Percentiles rank a stretch among this genome's conserved stretches.
phyloP scores from a whole-genome alignment of 2,329 filamentous ascomycete species.

The Fonsecaea monophora region DNA sequence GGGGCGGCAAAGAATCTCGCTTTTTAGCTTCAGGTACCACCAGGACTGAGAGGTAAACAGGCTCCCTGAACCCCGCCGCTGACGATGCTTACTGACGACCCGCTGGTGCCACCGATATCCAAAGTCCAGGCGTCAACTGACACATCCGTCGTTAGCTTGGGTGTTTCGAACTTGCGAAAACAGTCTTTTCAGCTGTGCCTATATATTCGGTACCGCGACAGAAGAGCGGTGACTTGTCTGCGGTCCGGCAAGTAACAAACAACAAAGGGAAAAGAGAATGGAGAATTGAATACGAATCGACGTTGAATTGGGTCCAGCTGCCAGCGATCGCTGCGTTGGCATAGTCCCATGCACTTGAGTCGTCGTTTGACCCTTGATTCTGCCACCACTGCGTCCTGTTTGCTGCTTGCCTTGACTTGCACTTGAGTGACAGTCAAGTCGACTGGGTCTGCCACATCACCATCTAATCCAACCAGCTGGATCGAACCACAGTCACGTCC shows the following conservation, averaged over 20 bases:
- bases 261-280: neutral
- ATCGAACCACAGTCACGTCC: constrained; percentile 11
- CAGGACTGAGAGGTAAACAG: constrained; percentile 2
- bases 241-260: neutral
- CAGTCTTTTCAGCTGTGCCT: neutral
- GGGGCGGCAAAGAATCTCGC: constrained; percentile 18
- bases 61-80: constrained; percentile 15
- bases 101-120: neutral
- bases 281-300: neutral
- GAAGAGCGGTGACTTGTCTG: neutral
- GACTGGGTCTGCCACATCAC: constrained; percentile 9
- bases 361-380: constrained; percentile 4
- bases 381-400: neutral
- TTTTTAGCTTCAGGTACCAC: constrained; percentile 27
- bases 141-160: constrained; percentile 4
- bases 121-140: constrained; percentile 17
- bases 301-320: constrained; percentile 6
- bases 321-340: constrained; percentile 14
- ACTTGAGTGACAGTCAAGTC: neutral
- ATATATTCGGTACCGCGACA: neutral
- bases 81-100: constrained; percentile 11
- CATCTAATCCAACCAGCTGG: constrained; percentile 2
- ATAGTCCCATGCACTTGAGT: neutral
- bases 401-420: neutral
- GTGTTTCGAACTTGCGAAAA: constrained; percentile 1